Conservation (phyloP, 495 filamentous ascomycete genomes). For the Podospora comata region DNA sequence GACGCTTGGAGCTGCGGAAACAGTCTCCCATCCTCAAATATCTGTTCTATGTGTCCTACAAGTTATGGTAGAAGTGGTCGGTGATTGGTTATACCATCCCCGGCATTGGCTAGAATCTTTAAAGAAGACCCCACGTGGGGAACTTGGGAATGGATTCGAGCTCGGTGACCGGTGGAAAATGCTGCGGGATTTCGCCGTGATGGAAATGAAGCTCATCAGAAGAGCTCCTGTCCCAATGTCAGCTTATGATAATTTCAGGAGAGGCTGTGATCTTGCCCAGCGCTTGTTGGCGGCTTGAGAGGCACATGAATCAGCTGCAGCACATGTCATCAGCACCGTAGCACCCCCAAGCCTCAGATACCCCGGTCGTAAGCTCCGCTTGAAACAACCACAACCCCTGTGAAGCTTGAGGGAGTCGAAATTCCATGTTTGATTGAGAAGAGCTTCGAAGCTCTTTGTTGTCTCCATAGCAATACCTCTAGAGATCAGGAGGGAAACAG, state of each 20-base stretch:
- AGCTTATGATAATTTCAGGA: background rate
- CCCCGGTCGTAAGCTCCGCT: constrained; percentile 5
- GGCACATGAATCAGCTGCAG: constrained; percentile 5
- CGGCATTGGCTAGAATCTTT: background rate
- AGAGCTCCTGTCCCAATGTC: background rate
- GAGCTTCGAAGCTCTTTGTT: background rate
- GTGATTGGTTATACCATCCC: constrained; percentile 1
- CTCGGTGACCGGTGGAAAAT: background rate
- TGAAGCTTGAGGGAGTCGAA: background rate
- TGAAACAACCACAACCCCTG: background rate
- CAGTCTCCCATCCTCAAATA: background rate
- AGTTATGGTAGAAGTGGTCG: background rate
- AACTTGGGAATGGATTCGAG: constrained; percentile 5
- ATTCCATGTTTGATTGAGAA: background rate
- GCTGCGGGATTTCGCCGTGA: constrained; percentile 10
- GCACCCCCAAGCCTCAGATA: background rate
- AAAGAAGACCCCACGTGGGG: constrained; percentile 11
- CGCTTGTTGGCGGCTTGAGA: constrained; percentile 13
- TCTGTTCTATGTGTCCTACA: background rate
- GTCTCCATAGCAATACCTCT: background rate
- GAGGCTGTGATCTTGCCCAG: constrained; percentile 1
- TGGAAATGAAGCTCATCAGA: constrained; percentile 2
- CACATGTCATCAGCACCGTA: constrained; percentile 22
- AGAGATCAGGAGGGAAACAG: constrained; percentile 1
- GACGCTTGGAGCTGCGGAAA: background rate